These are phyloP conservation scores for Dendryphion nanum DNA, from an alignment of 2,329 filamentous ascomycete species.

Conservation along the genomic window DNA sequence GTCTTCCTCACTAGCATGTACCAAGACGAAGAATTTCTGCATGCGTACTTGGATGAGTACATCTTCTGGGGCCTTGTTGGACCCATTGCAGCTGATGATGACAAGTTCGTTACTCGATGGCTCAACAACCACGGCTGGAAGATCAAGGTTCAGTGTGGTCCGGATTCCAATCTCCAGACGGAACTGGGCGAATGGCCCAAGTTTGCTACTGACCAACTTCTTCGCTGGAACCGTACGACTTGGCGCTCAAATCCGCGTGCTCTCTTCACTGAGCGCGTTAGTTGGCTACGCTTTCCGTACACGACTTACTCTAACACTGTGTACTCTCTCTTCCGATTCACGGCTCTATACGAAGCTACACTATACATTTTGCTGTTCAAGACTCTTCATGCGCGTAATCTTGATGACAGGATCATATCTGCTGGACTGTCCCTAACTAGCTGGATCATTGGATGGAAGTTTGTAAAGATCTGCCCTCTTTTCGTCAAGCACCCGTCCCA, in stretches of 20 bases:
- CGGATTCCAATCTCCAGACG: slow-evolving; percentile 52
- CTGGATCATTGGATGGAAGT: neutral
- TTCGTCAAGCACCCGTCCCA: neutral
- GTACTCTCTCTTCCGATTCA: slow-evolving; percentile 55
- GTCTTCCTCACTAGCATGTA: slow-evolving; percentile 17
- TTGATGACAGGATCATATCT: too few relatives aligned
- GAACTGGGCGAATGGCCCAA: slow-evolving; percentile 52
- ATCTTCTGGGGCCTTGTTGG: slow-evolving; percentile 41
- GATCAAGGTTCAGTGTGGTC: slow-evolving; percentile 55
- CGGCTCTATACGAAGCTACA: slow-evolving; percentile 51
- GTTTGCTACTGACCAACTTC: slow-evolving; percentile 52
- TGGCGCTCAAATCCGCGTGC: slow-evolving; percentile 43
- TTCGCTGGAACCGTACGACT: slow-evolving; percentile 59
- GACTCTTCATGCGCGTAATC: too few relatives aligned
- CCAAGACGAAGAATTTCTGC: slow-evolving; percentile 8
- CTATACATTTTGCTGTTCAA: too few relatives aligned
- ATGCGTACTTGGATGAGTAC: slow-evolving; percentile 13
- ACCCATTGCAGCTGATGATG: slow-evolving; percentile 57
- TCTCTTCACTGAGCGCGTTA: slow-evolving; percentile 31
- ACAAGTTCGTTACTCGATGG: slow-evolving; percentile 61
- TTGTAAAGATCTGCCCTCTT: neutral
- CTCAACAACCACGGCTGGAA: slow-evolving; percentile 51
- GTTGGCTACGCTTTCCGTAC: slow-evolving; percentile 51
- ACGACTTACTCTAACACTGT: slow-evolving; percentile 58
- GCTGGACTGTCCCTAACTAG: too few relatives aligned